Evolutionary conservation across 352 stramenopile species (phyloP), one percentile per base, ranked within the genome.

Genomic region (Lagenidium sp.): DNA sequence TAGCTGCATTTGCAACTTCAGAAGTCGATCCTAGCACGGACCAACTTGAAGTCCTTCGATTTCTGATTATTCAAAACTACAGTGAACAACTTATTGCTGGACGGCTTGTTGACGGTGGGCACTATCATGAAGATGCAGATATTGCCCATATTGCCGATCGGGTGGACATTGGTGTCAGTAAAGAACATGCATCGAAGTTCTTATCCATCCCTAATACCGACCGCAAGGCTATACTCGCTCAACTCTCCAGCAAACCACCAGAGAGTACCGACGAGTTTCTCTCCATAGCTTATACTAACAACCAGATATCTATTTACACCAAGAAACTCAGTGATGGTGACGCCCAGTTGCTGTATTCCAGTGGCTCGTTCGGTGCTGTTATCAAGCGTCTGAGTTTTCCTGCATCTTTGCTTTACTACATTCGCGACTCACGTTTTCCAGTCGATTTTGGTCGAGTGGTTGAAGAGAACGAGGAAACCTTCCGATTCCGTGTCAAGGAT

Each of bases 21-120:
- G 7, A 65, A 50, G 37, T 40, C 68, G 11, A 61, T 56, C 10
- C 41, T 82, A 5, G 42, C 26, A 4, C 37, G 46, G 5, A 55
- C 67, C 12, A 55, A 57, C 25, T 66, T 16, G 55, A 73, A 8
- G 54, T 84, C 22, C 47, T 89, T 3, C 76, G 76, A 2, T 85
- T 89, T 24, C 54, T 92, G 12, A 47, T 86, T 2, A 48, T 87
- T n/a, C 76, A 88, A 37, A 91, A 88, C 50, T 91, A 81, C 23
- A 58, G 64, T 11, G 73, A 91, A 15, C 67, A 84, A 36, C 37
- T 91, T 6, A 84, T 91, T 19, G 61, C 55, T 22, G 67, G 67
- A 16, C 47, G 49, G 5, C 44, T 74, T 1, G 41, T 46, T 3
- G 47, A 66, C 0, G 45, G 44, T 15, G 44, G 19, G 19, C 39